phyloP scores from a whole-genome alignment of 495 filamentous ascomycete species.

The Neurospora hispaniola region DNA sequence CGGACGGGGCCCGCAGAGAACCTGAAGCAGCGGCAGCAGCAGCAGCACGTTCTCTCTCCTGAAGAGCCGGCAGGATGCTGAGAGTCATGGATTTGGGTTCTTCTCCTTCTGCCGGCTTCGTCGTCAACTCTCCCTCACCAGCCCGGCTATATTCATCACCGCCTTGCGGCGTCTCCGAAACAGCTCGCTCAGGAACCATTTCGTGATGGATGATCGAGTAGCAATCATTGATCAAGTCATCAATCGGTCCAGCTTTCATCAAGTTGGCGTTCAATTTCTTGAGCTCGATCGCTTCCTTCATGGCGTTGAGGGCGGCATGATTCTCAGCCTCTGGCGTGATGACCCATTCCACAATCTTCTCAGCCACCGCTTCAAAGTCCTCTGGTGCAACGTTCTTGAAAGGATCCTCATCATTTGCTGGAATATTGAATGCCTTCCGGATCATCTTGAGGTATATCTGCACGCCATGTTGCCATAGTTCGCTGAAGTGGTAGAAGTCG shows the following conservation, averaged over 20 bases:
- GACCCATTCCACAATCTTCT: slow-evolving; percentile 42
- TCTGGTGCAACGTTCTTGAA: slow-evolving; percentile 74
- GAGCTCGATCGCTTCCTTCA: slow-evolving; percentile 80
- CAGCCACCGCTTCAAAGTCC: slow-evolving; percentile 56
- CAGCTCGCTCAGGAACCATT: slow-evolving; percentile 30
- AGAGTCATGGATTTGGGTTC: slow-evolving; percentile 18
- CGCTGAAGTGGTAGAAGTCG: slow-evolving; percentile 76
- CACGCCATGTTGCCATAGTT: slow-evolving; percentile 78
- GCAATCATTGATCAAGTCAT: slow-evolving; percentile 80
- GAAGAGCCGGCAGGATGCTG: slow-evolving; percentile 37
- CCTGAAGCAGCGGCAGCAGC: slow-evolving; percentile 9
- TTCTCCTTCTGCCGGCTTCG: background rate
- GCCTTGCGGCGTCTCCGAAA: slow-evolving; percentile 15
- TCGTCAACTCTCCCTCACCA: background rate
- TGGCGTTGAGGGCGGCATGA: slow-evolving; percentile 50
- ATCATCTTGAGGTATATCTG: slow-evolving; percentile 64
- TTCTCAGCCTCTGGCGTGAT: slow-evolving; percentile 23
- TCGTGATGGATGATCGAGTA: slow-evolving; percentile 69
- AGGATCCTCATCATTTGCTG: slow-evolving; percentile 58
- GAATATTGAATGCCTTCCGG: slow-evolving; percentile 55
- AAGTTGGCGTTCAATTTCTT: slow-evolving; percentile 79
- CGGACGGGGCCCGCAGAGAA: slow-evolving; percentile 19
- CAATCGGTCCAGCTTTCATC: slow-evolving; percentile 74
- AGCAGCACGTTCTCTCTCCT: slow-evolving; percentile 14
- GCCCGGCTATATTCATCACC: slow-evolving; percentile 5